These are phyloP conservation scores for Aquilaria sinensis DNA, from an alignment of 345 rosid genomes.

Conservation along the genomic window DNA sequence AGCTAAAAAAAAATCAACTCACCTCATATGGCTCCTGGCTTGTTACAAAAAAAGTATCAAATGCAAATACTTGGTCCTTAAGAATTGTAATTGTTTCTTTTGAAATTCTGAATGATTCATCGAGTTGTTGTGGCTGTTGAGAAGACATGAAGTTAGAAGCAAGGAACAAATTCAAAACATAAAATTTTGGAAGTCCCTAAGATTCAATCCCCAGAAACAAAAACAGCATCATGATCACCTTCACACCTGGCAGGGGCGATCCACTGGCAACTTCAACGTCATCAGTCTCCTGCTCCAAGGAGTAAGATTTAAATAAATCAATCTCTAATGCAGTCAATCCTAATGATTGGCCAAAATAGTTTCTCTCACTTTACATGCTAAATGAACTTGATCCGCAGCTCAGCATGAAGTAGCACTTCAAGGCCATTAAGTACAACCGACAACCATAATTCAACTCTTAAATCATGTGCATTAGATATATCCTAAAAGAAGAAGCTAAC, in stretches of 20 bases:
- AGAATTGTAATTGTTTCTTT: constrained; percentile 79
- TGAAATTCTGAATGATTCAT: constrained; percentile 71
- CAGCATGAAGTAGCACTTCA: no score
- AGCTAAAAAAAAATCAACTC: constrained; percentile 14
- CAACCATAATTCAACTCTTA: no score
- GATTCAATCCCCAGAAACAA: constrained; percentile 13
- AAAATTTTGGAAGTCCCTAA: constrained; percentile 6
- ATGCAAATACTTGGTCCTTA: constrained; percentile 90
- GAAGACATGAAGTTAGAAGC: constrained; percentile 18
- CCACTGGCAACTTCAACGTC: constrained; percentile 66
- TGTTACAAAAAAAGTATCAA: constrained; percentile 92
- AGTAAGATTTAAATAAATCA: constrained; percentile 9
- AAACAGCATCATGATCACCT: constrained; percentile 48
- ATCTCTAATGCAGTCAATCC: background rate
- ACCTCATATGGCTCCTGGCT: constrained; percentile 99
- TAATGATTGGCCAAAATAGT: no score
- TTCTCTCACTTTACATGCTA: no score
- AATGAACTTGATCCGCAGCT: no score
- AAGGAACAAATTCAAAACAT: constrained; percentile 3
- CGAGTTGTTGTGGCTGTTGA: constrained; percentile 67
- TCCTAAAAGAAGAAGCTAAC: no score
- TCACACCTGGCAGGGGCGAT: constrained; percentile 96
- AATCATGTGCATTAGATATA: no score
- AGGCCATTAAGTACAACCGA: no score
- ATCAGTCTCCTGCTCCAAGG: constrained; percentile 50